Evolutionary conservation across 2,329 filamentous ascomycete species (phyloP).

Genomic region (Aspergillus thermomutatus): DNA sequence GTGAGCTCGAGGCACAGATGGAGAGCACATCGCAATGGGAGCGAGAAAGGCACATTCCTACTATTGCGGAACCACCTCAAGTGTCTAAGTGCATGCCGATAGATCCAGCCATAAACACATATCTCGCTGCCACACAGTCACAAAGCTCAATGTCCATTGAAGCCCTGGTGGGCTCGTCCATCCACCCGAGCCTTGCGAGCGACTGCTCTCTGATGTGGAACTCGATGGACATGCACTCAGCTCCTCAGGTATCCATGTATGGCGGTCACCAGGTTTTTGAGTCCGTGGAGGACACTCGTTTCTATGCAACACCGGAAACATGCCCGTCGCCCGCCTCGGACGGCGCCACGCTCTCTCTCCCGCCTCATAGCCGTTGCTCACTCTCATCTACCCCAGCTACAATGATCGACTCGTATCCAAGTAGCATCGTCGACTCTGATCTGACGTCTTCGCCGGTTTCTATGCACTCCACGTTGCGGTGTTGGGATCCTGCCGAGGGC

Average conservation of each 20-base stretch:
- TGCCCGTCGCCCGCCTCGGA: slow-evolving; percentile 44
- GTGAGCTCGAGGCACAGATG: slow-evolving; percentile 36
- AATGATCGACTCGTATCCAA: slow-evolving; percentile 34
- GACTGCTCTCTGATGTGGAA: slow-evolving; percentile 35
- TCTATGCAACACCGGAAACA: slow-evolving; percentile 44
- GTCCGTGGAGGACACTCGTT: slow-evolving; percentile 37
- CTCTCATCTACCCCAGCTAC: slow-evolving; percentile 34
- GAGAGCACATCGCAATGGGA: slow-evolving; percentile 26
- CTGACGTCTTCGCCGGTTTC: slow-evolving; percentile 33
- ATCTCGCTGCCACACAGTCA: slow-evolving; percentile 25
- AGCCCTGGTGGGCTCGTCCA: slow-evolving; percentile 32
- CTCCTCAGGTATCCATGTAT: slow-evolving; percentile 26
- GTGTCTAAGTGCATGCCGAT: slow-evolving; percentile 22
- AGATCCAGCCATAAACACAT: slow-evolving; percentile 19
- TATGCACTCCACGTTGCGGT: slow-evolving; percentile 27
- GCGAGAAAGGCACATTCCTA: slow-evolving; percentile 19
- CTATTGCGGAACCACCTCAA: slow-evolving; percentile 19
- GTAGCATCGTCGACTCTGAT: slow-evolving; percentile 30
- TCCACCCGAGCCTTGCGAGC: slow-evolving; percentile 31
- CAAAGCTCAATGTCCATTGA: slow-evolving; percentile 35
- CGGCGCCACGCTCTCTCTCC: slow-evolving; percentile 29
- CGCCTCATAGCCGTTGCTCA: slow-evolving; percentile 28
- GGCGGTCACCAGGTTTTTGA: slow-evolving; percentile 34
- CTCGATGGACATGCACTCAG: slow-evolving; percentile 32
- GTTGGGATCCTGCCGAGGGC: slow-evolving; percentile 33